Percentiles rank a stretch among this genome's conserved stretches.
phyloP scores from a whole-genome alignment of 2,329 filamentous ascomycete genomes.

The Talaromyces sp. region DNA sequence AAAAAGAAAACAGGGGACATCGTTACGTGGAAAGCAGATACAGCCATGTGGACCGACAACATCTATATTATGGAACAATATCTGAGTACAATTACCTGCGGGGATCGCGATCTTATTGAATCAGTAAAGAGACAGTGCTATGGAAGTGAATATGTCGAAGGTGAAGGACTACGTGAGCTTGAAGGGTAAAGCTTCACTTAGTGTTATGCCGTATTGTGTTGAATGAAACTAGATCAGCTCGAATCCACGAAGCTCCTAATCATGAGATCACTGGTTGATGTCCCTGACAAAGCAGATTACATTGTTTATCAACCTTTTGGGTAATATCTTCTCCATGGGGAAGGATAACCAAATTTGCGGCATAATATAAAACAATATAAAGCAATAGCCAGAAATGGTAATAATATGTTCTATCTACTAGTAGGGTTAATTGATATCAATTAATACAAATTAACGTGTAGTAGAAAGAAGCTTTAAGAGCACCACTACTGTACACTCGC shows the following conservation, averaged over 20 bases:
- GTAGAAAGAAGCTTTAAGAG: background rate
- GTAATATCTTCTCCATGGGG: too few species aligned
- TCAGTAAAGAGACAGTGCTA: slow-evolving; percentile 45
- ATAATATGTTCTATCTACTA: too few species aligned
- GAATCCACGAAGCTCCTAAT: too few species aligned
- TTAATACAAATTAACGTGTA: background rate
- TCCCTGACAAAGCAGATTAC: too few species aligned
- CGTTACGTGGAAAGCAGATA: slow-evolving; percentile 25
- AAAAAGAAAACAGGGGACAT: slow-evolving; percentile 30
- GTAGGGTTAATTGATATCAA: background rate
- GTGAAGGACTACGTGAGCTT: slow-evolving; percentile 45
- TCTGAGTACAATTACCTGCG: slow-evolving; percentile 32
- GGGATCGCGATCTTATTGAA: slow-evolving; percentile 43
- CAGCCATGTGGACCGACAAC: slow-evolving; percentile 42
- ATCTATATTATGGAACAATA: slow-evolving; percentile 41
- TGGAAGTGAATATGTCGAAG: slow-evolving; percentile 53
- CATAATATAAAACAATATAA: too few species aligned
- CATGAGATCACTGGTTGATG: too few species aligned
- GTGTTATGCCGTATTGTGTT: background rate
- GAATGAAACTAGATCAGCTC: background rate
- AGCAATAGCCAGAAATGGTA: too few species aligned
- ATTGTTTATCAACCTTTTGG: too few species aligned
- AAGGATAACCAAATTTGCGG: too few species aligned
- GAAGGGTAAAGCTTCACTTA: background rate
- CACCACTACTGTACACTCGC: too few species aligned